Conservation (phyloP, 164 flowering plant genomes). For the Umbellularia californica region DNA sequence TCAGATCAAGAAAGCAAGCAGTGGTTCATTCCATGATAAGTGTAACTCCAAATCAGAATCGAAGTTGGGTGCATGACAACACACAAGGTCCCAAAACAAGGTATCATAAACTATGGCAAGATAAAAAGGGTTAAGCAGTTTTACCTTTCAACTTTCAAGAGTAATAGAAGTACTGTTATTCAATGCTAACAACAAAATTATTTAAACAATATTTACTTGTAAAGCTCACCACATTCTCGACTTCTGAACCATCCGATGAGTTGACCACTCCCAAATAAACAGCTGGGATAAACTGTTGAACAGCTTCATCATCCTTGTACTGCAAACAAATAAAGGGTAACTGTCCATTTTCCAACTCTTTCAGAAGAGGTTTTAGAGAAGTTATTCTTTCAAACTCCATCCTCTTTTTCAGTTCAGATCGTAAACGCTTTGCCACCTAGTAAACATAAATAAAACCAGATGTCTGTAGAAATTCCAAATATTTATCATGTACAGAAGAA, state of each 20-base stretch:
- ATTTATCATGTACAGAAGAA: not conserved
- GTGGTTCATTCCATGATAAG: too few relatives aligned
- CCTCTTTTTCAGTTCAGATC: constrained; percentile 49
- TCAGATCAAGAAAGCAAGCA: too few relatives aligned
- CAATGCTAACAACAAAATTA: not conserved
- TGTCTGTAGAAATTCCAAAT: not conserved
- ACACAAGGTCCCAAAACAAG: too few relatives aligned
- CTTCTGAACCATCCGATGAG: constrained; percentile 51
- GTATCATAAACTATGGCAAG: too few relatives aligned
- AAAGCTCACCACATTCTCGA: constrained; percentile 43
- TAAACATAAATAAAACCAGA: constrained; percentile 7
- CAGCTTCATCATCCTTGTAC: constrained; percentile 63
- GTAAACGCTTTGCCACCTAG: constrained; percentile 61
- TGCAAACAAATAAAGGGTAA: constrained; percentile 78
- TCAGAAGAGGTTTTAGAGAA: constrained; percentile 49
- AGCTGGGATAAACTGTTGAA: constrained; percentile 59
- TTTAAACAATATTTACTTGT: not conserved
- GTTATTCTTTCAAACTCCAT: constrained; percentile 58
- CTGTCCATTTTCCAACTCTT: constrained; percentile 52
- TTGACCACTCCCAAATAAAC: constrained; percentile 72
- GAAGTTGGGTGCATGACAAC: too few relatives aligned
- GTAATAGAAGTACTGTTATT: not conserved
- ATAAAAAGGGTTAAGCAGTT: too few relatives aligned
- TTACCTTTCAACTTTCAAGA: too few relatives aligned
- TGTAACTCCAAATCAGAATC: too few relatives aligned